Evolutionary conservation across 2,329 filamentous ascomycete species (phyloP).

Genomic region (Pyrenophora seminiperda): DNA sequence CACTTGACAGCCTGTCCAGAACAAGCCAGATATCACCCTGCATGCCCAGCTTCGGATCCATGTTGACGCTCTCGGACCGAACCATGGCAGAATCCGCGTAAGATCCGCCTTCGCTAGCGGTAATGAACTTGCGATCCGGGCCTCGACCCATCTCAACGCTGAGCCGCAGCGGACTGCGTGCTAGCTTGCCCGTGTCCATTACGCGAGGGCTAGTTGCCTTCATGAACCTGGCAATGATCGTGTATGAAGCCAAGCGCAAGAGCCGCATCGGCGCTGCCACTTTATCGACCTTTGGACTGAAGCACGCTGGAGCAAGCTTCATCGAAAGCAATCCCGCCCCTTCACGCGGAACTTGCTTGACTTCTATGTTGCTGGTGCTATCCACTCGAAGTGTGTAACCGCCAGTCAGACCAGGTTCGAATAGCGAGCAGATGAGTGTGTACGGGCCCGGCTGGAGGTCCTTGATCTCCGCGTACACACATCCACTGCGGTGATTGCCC

Average conservation of each 20-base stretch:
- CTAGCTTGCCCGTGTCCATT: conserved; percentile 33
- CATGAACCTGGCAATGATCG: conserved; percentile 58
- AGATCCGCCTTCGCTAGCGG: conserved; percentile 71
- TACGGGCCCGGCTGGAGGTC: conserved; percentile 74
- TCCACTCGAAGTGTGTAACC: conserved; percentile 77
- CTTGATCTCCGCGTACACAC: conserved; percentile 69
- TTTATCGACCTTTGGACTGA: conserved; percentile 56
- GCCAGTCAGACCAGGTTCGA: conserved; percentile 77
- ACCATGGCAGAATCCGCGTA: conserved; percentile 72
- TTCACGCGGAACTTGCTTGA: conserved; percentile 70
- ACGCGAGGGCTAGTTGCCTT: conserved; percentile 37
- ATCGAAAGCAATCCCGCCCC: conserved; percentile 74
- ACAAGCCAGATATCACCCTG: conserved; percentile 75
- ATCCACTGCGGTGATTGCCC: conserved; percentile 85
- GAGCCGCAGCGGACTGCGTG: conserved; percentile 65
- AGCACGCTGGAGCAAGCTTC: conserved; percentile 60
- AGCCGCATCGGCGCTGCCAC: conserved; percentile 59
- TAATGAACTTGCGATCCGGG: conserved; percentile 68
- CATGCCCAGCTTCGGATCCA: conserved; percentile 65
- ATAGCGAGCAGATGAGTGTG: conserved; percentile 88
- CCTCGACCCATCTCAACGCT: conserved; percentile 75
- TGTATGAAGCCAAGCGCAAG: conserved; percentile 65
- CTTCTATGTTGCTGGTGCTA: conserved; percentile 60
- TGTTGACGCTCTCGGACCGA: conserved; percentile 73
- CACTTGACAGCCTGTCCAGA: conserved; percentile 75